A percentile compares a stretch with the other conserved stretches of the same genome.
phyloP scores from a whole-genome alignment of 805 yeast genomes.

The Sporopachydermia quercuum region DNA sequence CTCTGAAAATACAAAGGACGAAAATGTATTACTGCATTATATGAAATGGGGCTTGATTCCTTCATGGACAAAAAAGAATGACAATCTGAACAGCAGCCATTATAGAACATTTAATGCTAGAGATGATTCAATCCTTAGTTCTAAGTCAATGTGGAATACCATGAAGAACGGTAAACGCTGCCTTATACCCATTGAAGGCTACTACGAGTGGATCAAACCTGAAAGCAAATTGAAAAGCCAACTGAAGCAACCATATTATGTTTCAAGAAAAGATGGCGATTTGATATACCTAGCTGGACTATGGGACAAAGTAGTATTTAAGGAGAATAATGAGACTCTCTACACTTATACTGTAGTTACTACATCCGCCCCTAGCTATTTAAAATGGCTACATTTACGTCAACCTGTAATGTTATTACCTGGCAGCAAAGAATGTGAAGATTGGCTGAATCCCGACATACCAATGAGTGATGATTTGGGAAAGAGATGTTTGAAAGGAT shows the following conservation, averaged over 20 bases:
- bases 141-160: slow-evolving; percentile 41
- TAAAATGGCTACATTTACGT: slow-evolving; percentile 59
- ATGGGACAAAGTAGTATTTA: slow-evolving; percentile 15
- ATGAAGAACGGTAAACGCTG: slow-evolving; percentile 41
- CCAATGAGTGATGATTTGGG: neutral
- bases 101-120: slow-evolving; percentile 62
- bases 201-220: slow-evolving; percentile 59
- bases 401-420: slow-evolving; percentile 66
- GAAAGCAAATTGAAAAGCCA: slow-evolving; percentile 14
- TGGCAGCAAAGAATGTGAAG: slow-evolving; percentile 37
- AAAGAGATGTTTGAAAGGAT: slow-evolving; percentile 21
- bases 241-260: slow-evolving; percentile 41
- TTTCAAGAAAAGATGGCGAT: slow-evolving; percentile 35
- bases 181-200: slow-evolving; percentile 67
- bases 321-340: slow-evolving; percentile 14
- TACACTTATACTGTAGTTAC: slow-evolving; percentile 60
- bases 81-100: slow-evolving; percentile 15
- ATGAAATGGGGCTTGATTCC: slow-evolving; percentile 83
- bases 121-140: slow-evolving; percentile 37
- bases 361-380: slow-evolving; percentile 44
- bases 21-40: slow-evolving; percentile 19
- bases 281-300: slow-evolving; percentile 57
- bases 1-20: slow-evolving; percentile 3
- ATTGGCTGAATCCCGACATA: slow-evolving; percentile 41
- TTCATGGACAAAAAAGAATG: slow-evolving; percentile 34